Percentiles rank a stretch among this genome's conserved stretches.
Evolutionary conservation across 108 stramenopile species (phyloP).

Genomic region (Schizochytrium sp.): DNA sequence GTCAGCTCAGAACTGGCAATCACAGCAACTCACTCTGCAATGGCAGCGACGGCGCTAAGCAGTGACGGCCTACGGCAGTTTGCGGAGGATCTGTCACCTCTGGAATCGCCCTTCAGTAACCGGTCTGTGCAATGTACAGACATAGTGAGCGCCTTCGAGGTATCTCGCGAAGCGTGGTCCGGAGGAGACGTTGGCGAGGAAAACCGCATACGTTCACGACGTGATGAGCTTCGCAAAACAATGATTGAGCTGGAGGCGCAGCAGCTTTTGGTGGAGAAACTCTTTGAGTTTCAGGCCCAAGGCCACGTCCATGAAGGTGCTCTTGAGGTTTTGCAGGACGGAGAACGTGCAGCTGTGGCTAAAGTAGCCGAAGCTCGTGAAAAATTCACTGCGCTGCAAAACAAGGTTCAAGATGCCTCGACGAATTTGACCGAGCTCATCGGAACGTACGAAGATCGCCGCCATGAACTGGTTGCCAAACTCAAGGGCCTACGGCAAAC

Average conservation of each 20-base stretch:
- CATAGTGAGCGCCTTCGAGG: constrained; percentile 10
- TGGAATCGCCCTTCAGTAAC: not conserved
- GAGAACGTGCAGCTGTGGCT: not conserved
- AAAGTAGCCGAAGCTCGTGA: not conserved
- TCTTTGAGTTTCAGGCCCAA: not conserved
- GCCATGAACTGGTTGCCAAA: not conserved
- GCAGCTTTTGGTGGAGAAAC: constrained; percentile 34
- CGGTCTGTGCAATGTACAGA: constrained; percentile 26
- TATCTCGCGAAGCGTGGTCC: not conserved
- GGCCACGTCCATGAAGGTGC: constrained; percentile 7
- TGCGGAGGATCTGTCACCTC: not conserved
- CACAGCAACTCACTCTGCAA: not conserved
- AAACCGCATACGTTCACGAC: not conserved
- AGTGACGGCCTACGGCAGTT: not conserved
- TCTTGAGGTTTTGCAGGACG: not conserved
- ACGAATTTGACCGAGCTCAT: not conserved
- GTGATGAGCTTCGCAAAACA: not conserved
- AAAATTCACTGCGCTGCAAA: not conserved
- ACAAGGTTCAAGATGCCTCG: not conserved
- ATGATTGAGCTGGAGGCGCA: constrained; percentile 53
- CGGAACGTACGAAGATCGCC: not conserved
- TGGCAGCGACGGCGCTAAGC: constrained; percentile 14
- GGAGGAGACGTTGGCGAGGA: not conserved
- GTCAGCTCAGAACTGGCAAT: not conserved
- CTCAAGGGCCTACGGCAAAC: not conserved